These are phyloP conservation scores for Circinella umbellata DNA, from an alignment of 371 early-diverging fungal species.

Conservation along the genomic window DNA sequence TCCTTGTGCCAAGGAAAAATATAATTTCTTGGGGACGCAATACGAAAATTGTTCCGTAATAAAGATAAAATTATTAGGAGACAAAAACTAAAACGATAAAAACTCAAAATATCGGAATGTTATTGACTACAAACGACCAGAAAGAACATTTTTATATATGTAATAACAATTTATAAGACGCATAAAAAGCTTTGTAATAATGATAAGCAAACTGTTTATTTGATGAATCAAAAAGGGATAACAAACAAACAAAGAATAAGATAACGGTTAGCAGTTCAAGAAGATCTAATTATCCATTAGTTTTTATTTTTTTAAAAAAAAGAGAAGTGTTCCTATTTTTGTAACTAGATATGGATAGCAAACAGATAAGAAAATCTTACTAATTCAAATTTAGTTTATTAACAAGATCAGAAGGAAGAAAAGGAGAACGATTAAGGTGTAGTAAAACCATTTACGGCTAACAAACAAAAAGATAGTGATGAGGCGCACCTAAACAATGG, in stretches of 20 bases:
- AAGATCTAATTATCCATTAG: neutral
- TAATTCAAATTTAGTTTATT: too few species aligned
- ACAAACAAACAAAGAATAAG: constrained; percentile 8
- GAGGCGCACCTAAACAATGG: neutral
- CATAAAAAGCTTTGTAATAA: neutral
- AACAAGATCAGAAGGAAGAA: neutral
- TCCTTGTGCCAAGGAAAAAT: too few species aligned
- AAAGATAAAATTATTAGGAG: neutral
- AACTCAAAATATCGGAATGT: neutral
- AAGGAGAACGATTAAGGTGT: neutral
- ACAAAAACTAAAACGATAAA: constrained; percentile 1
- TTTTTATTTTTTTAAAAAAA: neutral
- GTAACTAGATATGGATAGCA: constrained; percentile 1
- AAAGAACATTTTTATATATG: too few species aligned
- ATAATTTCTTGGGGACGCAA: too few species aligned
- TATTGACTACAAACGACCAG: neutral
- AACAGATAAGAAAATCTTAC: neutral
- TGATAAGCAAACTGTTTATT: neutral
- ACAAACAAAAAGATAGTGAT: constrained; percentile 7
- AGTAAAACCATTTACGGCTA: constrained; percentile 4
- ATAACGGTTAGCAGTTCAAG: neutral
- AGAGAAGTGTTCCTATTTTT: too few species aligned
- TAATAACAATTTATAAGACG: too few species aligned
- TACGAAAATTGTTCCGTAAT: too few species aligned
- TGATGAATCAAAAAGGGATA: constrained; percentile 1